Evolutionary conservation across 2,329 filamentous ascomycete genomes (phyloP).

Genomic region (Allantophomopsis cytisporea): DNA sequence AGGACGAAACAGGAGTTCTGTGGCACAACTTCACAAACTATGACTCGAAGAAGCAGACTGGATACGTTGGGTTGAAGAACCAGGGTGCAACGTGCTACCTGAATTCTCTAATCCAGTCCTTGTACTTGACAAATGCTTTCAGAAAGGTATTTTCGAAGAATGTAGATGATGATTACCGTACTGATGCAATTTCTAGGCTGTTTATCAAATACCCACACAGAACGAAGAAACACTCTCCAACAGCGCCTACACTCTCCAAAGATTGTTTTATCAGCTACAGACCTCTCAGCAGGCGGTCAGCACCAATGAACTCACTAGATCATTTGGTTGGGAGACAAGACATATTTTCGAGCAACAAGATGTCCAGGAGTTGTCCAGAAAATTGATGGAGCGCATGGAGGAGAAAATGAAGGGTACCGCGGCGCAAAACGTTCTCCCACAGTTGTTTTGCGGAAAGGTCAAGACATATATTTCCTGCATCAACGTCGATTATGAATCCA

Average conservation of each 20-base stretch:
- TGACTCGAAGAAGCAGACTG: conserved; percentile 98
- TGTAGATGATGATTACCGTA: conserved; percentile 1
- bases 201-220: conserved; percentile 93
- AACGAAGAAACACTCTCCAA: conserved; percentile 69
- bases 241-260: conserved; percentile 86
- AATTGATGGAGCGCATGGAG: conserved; percentile 94
- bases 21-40: conserved; percentile 93
- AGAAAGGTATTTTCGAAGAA: conserved; percentile 51
- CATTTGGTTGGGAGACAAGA: conserved; percentile 94
- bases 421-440: conserved; percentile 75
- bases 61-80: conserved; percentile 92
- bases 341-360: conserved; percentile 99
- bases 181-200: conserved; percentile 41
- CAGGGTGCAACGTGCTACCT: conserved; percentile 89
- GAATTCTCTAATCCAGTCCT: conserved; percentile 71
- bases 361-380: conserved; percentile 90
- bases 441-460: conserved; percentile 93
- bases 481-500: conserved; percentile 95
- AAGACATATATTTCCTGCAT: conserved; percentile 99
- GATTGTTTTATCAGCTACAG: conserved; percentile 90
- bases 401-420: conserved; percentile 96
- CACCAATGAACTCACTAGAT: conserved; percentile 87
- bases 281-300: conserved; percentile 73
- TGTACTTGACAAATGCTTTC: conserved; percentile 86
- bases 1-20: conserved; percentile 77